phyloP scores from a whole-genome alignment of 2,329 filamentous ascomycete genomes.

The Botrytis medusae region DNA sequence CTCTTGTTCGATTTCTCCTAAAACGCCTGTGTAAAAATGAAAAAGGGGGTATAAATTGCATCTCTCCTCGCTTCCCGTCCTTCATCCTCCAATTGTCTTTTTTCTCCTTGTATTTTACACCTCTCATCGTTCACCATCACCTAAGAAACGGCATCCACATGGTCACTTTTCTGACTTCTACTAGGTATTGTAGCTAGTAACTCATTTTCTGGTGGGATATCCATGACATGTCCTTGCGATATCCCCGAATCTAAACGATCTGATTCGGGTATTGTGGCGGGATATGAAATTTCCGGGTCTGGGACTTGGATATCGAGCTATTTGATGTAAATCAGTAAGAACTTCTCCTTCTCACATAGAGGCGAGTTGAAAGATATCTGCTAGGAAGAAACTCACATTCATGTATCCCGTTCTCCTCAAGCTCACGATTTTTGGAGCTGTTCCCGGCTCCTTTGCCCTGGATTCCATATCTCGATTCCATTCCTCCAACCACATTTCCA shows the following conservation, averaged over 20 bases:
- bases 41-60: conserved; percentile 11
- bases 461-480: conserved; percentile 78
- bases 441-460: conserved; percentile 49
- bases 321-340: conserved; percentile 31
- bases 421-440: conserved; percentile 71
- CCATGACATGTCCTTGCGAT: background rate
- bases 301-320: conserved; percentile 80
- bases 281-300: conserved; percentile 66
- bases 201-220: background rate
- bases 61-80: background rate
- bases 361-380: background rate
- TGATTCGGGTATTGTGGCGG: conserved; percentile 18
- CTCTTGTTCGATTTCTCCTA: background rate
- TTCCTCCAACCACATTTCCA: conserved; percentile 80
- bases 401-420: conserved; percentile 84
- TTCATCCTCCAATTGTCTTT: background rate
- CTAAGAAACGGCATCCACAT: background rate
- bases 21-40: background rate
- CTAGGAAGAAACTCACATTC: conserved; percentile 57
- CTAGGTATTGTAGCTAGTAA: background rate
- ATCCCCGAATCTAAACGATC: conserved; percentile 10
- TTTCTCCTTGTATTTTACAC: background rate
- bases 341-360: background rate
- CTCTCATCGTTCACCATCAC: background rate
- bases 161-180: background rate